These are phyloP conservation scores for Flaveria bidentis DNA, from an alignment of 129 eudicot species.

Conservation along the genomic window DNA sequence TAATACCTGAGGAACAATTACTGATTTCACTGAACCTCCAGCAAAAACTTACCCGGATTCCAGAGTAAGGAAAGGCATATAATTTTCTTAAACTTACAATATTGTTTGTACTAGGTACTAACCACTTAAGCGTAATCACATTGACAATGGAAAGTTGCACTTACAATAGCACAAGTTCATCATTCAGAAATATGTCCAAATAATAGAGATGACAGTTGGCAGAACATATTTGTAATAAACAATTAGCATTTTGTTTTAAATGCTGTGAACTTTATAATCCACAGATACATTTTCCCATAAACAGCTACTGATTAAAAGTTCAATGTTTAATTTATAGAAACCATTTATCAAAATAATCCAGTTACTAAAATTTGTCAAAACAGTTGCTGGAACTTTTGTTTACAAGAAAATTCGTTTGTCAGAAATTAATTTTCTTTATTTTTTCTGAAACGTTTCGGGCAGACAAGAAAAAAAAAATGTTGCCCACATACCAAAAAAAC, in stretches of 20 bases:
- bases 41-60: slow-evolving; percentile 30
- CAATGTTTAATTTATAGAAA: not conserved
- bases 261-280: not conserved
- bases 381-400: not conserved
- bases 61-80: slow-evolving; percentile 28
- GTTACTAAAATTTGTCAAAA: slow-evolving; percentile 12
- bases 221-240: slow-evolving; percentile 2
- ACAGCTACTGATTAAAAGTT: slow-evolving; percentile 1
- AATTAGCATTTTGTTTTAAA: slow-evolving; percentile 10
- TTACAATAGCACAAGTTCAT: slow-evolving; percentile 28
- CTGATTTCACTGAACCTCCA: slow-evolving; percentile 39
- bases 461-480: slow-evolving; percentile 24
- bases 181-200: slow-evolving; percentile 23
- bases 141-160: slow-evolving; percentile 19
- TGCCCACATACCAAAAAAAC: slow-evolving; percentile 27
- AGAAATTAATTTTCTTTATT: not conserved
- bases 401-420: not conserved
- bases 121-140: slow-evolving; percentile 22
- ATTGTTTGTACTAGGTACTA: slow-evolving; percentile 26
- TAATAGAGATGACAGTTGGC: slow-evolving; percentile 20
- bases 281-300: not conserved
- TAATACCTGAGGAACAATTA: slow-evolving; percentile 59
- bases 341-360: not conserved
- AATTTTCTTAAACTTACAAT: slow-evolving; percentile 35
- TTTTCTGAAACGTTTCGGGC: slow-evolving; percentile 2